These are phyloP conservation scores for Micromonas commoda DNA, from an alignment of 139 green algal genomes.

Conservation along the genomic window DNA sequence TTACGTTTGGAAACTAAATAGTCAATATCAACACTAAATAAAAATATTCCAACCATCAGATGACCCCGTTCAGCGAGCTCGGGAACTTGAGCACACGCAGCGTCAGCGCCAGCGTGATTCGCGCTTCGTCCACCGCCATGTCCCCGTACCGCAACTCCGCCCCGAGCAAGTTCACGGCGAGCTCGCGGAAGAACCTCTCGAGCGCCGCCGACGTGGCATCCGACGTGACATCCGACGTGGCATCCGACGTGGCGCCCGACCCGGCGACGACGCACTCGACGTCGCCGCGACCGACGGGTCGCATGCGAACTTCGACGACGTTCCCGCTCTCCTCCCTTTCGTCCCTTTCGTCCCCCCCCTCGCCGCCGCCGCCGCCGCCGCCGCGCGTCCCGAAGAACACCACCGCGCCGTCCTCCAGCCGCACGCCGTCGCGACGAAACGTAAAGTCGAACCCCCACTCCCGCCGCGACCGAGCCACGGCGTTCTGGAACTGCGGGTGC, in stretches of 20 bases:
- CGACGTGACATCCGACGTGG: background rate
- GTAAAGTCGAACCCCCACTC: background rate
- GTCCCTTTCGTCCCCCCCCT: background rate
- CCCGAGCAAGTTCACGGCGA: background rate
- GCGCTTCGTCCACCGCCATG: too few relatives aligned
- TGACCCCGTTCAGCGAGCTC: too few relatives aligned
- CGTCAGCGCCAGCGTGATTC: background rate
- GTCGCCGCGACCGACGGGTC: background rate
- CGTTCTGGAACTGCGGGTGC: background rate
- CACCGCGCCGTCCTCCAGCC: background rate
- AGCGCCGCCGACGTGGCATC: background rate
- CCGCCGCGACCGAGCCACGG: too few relatives aligned
- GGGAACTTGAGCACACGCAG: background rate
- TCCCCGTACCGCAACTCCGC: background rate
- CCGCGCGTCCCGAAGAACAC: background rate
- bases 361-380: background rate
- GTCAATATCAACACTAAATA: too few relatives aligned
- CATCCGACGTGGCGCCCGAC: too few relatives aligned
- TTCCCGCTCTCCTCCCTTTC: background rate
- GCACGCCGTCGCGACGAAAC: background rate
- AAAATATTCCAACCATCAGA: too few relatives aligned
- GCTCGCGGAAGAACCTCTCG: constrained; percentile 11
- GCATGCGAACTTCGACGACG: background rate
- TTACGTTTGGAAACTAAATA: too few relatives aligned
- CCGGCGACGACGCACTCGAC: background rate